Evolutionary conservation across 805 yeast species (phyloP), one percentile per base, ranked within the genome.

Genomic region (Schwanniomyces yamadae): DNA sequence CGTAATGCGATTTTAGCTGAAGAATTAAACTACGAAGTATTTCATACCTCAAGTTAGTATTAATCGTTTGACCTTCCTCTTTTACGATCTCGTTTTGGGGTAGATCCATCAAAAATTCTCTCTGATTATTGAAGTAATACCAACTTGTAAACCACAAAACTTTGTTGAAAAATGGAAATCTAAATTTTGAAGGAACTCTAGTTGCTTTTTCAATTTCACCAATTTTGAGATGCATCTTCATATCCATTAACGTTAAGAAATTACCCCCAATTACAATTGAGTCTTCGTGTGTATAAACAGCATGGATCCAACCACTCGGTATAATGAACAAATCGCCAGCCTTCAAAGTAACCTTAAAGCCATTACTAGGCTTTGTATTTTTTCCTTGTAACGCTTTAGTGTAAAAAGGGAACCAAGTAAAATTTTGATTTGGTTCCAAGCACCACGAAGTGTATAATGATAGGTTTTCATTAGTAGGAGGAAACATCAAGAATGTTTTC

Each of bases 281-380:
- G 53, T 89, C 95, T 11, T 65, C 62, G 0, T 95, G 91, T 0
- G 96, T 88, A 50, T 78, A 78, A 0, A 89, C 97, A 0, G 93
- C 80, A 58, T 89, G 96, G 33, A 89, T 88, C 95, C 95, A 89
- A 0, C 96, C 95, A 27, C 93, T 80, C 3, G 97, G 96, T 13
- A 89, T 81, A 10, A 88, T 68, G 59, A 89, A 71, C 17, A 88
- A 69, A 50, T 89, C 96, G 1, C 95, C 95, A 1, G 76, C 60
- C 1, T 45, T 35, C 14, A 84, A 50, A 6, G 71, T 69, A 12
- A 81, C 78, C 34, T 75, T 73, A 33, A 78, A 63, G 13, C 88
- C 86, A 6, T 44, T 50, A 3, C 37, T 44, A 37, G 58, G 73
- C 10, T 34, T 33, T 11, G 58, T 42, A 33, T 26, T 55, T 44